These are phyloP conservation scores for Aspergillus hancockii DNA, from an alignment of 495 filamentous ascomycete species.

Conservation along the genomic window DNA sequence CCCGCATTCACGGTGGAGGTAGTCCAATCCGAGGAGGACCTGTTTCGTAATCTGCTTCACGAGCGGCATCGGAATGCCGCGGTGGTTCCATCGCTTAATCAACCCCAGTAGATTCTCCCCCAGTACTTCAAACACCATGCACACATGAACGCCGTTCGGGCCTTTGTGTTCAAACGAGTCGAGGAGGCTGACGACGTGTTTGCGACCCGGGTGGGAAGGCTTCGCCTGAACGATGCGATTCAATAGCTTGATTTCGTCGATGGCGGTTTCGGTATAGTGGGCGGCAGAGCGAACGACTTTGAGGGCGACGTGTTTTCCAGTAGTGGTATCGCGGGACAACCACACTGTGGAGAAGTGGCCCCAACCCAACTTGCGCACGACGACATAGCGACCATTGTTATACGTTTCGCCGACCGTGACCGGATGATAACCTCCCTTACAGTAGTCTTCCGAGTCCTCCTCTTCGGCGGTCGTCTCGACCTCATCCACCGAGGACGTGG, in stretches of 20 bases:
- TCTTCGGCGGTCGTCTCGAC: constrained; percentile 94
- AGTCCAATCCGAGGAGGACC: constrained; percentile 91
- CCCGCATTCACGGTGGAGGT: constrained; percentile 95
- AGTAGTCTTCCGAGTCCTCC: constrained; percentile 98
- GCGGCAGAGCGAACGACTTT: constrained; percentile 97
- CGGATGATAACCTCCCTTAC: constrained; percentile 97
- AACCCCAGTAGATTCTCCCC: constrained; percentile 93
- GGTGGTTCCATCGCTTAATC: constrained; percentile 98
- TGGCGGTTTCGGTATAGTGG: constrained; percentile 97
- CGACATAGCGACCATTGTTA: constrained; percentile 95
- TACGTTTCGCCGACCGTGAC: constrained; percentile 92
- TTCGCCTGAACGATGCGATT: constrained; percentile 96
- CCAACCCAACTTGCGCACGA: constrained; percentile 97
- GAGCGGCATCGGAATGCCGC: constrained; percentile 91
- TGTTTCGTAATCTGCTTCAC: constrained; percentile 99
- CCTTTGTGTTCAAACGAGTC: constrained; percentile 98
- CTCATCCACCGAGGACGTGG: constrained; percentile 81
- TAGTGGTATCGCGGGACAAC: constrained; percentile 89
- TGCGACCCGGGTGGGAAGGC: constrained; percentile 85
- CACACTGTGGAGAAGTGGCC: constrained; percentile 99
- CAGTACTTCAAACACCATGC: constrained; percentile 98
- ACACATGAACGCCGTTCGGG: constrained; percentile 93
- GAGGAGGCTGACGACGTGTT: constrained; percentile 91
- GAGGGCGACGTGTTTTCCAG: constrained; percentile 90
- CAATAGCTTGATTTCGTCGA: constrained; percentile 98